Conservation (phyloP, 495 filamentous ascomycete species). For the Platismatia glauca region DNA sequence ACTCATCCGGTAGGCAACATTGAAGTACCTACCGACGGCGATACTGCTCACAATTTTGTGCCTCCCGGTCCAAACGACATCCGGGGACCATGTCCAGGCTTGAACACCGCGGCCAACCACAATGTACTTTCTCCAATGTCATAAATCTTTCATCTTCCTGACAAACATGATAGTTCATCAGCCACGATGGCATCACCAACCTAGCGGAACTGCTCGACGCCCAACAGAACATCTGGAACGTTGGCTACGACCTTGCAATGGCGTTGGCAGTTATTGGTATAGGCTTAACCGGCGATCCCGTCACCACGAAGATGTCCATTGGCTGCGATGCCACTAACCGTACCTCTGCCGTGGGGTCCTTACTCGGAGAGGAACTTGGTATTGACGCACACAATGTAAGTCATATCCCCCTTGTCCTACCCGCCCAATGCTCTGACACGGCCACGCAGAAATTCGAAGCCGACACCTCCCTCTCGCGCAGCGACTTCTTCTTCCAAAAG, state of each 20-base stretch:
- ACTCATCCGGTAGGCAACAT: background rate
- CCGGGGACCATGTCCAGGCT: background rate
- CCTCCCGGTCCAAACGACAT: background rate
- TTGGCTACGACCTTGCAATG: background rate
- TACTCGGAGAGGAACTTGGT: background rate
- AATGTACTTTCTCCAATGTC: background rate
- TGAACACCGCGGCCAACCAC: background rate
- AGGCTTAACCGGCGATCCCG: background rate
- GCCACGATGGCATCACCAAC: background rate
- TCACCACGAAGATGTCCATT: background rate
- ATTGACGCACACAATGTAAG: background rate
- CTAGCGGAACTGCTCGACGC: background rate
- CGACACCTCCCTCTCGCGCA: background rate
- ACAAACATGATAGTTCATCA: background rate
- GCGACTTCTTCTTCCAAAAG: background rate
- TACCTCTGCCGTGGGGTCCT: background rate
- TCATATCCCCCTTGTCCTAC: background rate
- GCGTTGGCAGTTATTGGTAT: background rate
- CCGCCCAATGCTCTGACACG: background rate
- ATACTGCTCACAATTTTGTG: background rate
- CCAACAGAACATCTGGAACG: background rate
- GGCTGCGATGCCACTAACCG: background rate
- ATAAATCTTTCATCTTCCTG: background rate
- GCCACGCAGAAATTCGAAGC: background rate
- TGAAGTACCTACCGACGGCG: background rate